Evolutionary conservation across 2,329 filamentous ascomycete species (phyloP).

Genomic region (Penicillium sp.): DNA sequence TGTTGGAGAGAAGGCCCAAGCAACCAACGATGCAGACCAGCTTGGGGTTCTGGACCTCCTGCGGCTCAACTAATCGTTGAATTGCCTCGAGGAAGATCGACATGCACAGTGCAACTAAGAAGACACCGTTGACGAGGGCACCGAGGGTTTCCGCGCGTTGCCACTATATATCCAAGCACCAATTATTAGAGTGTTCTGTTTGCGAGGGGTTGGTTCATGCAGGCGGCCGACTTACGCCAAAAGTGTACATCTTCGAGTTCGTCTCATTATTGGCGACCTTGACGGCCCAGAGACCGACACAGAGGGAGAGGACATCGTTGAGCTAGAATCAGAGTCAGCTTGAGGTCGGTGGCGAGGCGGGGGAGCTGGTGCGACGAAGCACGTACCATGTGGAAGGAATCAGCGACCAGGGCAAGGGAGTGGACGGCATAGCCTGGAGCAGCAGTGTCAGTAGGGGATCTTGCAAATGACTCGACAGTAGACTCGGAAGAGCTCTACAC

Average conservation of each 20-base stretch:
- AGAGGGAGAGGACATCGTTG: slow-evolving; percentile 94
- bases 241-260: slow-evolving; percentile 87
- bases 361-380: neutral
- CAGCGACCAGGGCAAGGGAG: slow-evolving; percentile 90
- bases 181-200: slow-evolving; percentile 14
- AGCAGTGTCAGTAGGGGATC: slow-evolving; percentile 17
- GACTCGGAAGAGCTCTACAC: too few species aligned
- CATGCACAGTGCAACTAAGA: slow-evolving; percentile 92
- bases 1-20: slow-evolving; percentile 83
- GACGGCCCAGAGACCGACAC: slow-evolving; percentile 94
- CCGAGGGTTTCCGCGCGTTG: slow-evolving; percentile 96
- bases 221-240: slow-evolving; percentile 69
- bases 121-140: slow-evolving; percentile 95
- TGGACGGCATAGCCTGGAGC: slow-evolving; percentile 74
- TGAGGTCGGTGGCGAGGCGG: neutral
- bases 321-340: slow-evolving; percentile 57
- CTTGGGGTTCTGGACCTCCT: slow-evolving; percentile 80
- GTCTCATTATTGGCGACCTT: slow-evolving; percentile 82
- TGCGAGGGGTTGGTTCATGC: neutral
- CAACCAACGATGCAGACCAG: slow-evolving; percentile 89
- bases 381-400: slow-evolving; percentile 95
- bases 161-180: slow-evolving; percentile 63
- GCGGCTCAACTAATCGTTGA: slow-evolving; percentile 88
- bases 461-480: too few species aligned
- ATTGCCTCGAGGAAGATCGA: slow-evolving; percentile 96